Evolutionary conservation across 108 stramenopile species (phyloP).

Genomic region (Pseudonitzschia multiseries): DNA sequence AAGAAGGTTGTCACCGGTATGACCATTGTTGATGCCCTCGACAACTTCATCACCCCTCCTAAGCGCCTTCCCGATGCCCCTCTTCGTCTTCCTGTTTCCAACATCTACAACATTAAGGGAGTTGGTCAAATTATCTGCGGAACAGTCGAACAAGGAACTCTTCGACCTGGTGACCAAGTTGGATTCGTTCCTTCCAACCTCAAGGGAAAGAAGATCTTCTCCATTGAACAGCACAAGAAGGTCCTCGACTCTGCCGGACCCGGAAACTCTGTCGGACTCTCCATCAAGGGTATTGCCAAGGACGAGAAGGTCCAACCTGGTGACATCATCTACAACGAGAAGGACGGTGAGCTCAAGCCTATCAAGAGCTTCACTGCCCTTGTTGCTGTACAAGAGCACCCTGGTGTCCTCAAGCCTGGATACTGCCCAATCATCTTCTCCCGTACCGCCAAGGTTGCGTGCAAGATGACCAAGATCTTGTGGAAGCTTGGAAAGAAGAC

Average conservation of each 20-base stretch:
- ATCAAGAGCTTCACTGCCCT: constrained; percentile 78
- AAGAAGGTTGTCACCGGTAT: constrained; percentile 58
- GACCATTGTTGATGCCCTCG: constrained; percentile 68
- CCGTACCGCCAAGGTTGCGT: constrained; percentile 88
- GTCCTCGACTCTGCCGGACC: constrained; percentile 63
- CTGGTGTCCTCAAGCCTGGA: constrained; percentile 82
- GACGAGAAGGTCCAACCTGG: constrained; percentile 77
- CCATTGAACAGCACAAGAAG: constrained; percentile 83
- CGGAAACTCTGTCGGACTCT: constrained; percentile 80
- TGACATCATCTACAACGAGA: constrained; percentile 76
- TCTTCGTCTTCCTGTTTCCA: constrained; percentile 76
- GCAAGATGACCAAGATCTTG: constrained; percentile 87
- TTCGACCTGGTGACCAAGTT: constrained; percentile 64
- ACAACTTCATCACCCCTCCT: constrained; percentile 75
- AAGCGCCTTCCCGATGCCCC: constrained; percentile 53
- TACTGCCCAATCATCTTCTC: constrained; percentile 79
- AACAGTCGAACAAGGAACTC: constrained; percentile 77
- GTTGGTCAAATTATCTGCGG: constrained; percentile 78
- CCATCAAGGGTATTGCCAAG: constrained; percentile 81
- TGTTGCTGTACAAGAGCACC: constrained; percentile 82
- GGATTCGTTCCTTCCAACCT: constrained; percentile 64
- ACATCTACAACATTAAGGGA: constrained; percentile 83
- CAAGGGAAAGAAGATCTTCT: constrained; percentile 75
- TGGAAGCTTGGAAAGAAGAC: constrained; percentile 90
- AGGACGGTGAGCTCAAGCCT: constrained; percentile 67